Evolutionary conservation across 169 alveolate species (phyloP), one percentile per base, ranked within the genome.

Genomic region (Plasmodium gonderi): DNA sequence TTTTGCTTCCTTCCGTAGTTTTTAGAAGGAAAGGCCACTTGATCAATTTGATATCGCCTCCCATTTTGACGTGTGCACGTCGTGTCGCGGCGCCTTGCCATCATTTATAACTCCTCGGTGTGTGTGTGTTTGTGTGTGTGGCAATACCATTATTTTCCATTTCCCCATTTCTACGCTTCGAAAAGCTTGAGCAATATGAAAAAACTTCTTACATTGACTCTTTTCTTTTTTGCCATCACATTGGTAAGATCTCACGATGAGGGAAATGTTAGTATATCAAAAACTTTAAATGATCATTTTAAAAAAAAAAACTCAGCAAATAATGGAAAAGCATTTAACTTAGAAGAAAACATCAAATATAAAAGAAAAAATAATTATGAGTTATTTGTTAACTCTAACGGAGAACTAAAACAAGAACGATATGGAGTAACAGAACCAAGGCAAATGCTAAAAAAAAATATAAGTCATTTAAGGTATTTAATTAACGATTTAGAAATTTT

Each of bases 311-410:
- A 44, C 23, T 8, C 33, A n/a, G 17, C 29, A 5, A 76, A n/a
- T 23, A 77, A 67, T 20, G 54, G 42, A 9, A 87, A 87, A 42
- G 40, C 89, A 74, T 75, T 87, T 36, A 87, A 87, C 45, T 23
- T 87, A 17, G 20, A 54, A 23, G 93, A 87, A 4, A 74, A 31
- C n/a, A 87, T 87, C 26, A 36, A 54, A 3, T 87, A 87, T 87
- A 45, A 54, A 75, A 87, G 93, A 77, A 75, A 87, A 67, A 74
- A 74, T 76, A 87, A 87, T 64, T 87, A 87, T 64, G 93, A 87
- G 38, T 42, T 87, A 26, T 87, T 51, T 33, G 45, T 76, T 9
- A 75, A 54, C 67, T 2, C 68, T 0, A 23, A 87, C 49, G 89
- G 89, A 38, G 89, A 75, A 65, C 68, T 87, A 9, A 36, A 87